Percentiles rank a stretch among this genome's conserved stretches.
phyloP scores from a whole-genome alignment of 495 filamentous ascomycete genomes.

The Pyrenula massariospora region DNA sequence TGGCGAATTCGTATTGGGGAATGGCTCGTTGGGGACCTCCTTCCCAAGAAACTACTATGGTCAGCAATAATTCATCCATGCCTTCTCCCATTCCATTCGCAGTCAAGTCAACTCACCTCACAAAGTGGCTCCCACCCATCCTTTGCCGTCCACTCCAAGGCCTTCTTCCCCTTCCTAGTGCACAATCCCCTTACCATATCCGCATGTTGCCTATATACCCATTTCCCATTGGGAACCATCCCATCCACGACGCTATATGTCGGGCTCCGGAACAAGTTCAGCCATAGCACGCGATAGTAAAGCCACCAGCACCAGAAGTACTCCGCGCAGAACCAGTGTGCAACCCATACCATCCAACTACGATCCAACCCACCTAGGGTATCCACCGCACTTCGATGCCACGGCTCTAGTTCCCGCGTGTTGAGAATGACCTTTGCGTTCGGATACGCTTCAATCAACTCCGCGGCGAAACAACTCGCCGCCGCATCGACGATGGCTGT shows the following conservation, averaged over 20 bases:
- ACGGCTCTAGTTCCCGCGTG: constrained; percentile 22
- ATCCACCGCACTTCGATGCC: constrained; percentile 12
- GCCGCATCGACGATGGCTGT: constrained; percentile 28
- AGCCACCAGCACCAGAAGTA: constrained; percentile 7
- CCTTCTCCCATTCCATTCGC: not conserved
- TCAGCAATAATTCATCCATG: not conserved
- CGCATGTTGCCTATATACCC: constrained; percentile 17
- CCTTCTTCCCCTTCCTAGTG: constrained; percentile 15
- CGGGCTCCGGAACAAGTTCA: constrained; percentile 1
- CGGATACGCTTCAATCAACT: constrained; percentile 32
- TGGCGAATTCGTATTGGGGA: constrained; percentile 6
- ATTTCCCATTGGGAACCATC: not conserved
- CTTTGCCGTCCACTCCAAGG: constrained; percentile 41
- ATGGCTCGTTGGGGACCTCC: constrained; percentile 4
- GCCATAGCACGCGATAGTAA: not conserved
- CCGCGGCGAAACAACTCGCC: constrained; percentile 19
- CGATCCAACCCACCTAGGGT: not conserved
- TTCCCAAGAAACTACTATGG: constrained; percentile 16
- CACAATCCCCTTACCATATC: constrained; percentile 16
- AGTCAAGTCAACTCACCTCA: constrained; percentile 16
- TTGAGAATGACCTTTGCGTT: constrained; percentile 34
- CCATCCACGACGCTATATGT: not conserved
- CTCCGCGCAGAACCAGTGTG: constrained; percentile 8
- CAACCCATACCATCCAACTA: constrained; percentile 1
- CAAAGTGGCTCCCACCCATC: constrained; percentile 49